Conservation (phyloP, 805 yeast genomes). For the Aciculoconidium aculeatum region DNA sequence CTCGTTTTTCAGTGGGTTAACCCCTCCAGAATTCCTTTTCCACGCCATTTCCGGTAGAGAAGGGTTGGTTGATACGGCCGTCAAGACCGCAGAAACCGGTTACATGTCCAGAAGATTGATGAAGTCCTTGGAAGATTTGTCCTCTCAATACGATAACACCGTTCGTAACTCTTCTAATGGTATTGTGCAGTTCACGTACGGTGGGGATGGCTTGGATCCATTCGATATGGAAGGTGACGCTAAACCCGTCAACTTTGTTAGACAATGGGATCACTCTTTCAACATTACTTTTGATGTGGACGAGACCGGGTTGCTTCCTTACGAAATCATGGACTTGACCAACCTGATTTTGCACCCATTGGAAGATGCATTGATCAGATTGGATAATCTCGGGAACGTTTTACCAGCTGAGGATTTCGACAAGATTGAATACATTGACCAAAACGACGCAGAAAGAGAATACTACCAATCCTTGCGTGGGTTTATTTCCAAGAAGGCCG, state of each 20-base stretch:
- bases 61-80: constrained; percentile 99
- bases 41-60: constrained; percentile 99
- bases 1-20: constrained; percentile 87
- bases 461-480: constrained; percentile 73
- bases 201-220: constrained; percentile 98
- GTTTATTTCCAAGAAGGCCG: constrained; percentile 55
- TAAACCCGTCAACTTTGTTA: constrained; percentile 83
- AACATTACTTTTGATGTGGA: constrained; percentile 59
- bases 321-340: constrained; percentile 52
- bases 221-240: constrained; percentile 99
- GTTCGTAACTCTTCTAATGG: constrained; percentile 95
- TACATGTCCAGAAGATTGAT: constrained; percentile 96
- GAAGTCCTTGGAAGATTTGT: constrained; percentile 95
- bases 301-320: constrained; percentile 62
- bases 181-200: constrained; percentile 95
- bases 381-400: constrained; percentile 68
- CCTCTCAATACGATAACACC: constrained; percentile 88
- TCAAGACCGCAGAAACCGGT: constrained; percentile 98
- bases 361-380: constrained; percentile 53
- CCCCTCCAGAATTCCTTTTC: constrained; percentile 95
- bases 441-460: constrained; percentile 79
- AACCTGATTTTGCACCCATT: constrained; percentile 56
- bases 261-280: constrained; percentile 92
- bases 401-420: constrained; percentile 35
- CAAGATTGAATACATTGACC: constrained; percentile 68